phyloP scores from a whole-genome alignment of 2,329 filamentous ascomycete species.

The Myriosclerotinia scirpicola region DNA sequence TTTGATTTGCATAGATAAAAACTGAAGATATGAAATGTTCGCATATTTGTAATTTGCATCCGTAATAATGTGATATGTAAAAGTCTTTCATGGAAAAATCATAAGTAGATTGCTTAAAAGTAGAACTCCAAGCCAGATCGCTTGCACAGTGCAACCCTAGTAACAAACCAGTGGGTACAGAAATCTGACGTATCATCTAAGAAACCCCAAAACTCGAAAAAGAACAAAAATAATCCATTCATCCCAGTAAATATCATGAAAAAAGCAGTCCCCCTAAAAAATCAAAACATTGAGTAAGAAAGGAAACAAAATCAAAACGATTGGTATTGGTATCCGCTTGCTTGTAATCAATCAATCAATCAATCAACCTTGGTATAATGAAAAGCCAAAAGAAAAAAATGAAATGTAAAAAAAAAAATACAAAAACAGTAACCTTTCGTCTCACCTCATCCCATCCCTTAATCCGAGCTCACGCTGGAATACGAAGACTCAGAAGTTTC shows the following conservation, averaged over 20 bases:
- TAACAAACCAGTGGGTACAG: neutral
- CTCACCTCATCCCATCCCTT: constrained; percentile 21
- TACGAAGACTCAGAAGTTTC: constrained; percentile 18
- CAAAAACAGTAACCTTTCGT: constrained; percentile 4
- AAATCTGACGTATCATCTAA: neutral
- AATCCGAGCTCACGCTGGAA: constrained; percentile 23
- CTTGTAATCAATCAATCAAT: constrained; percentile 15
- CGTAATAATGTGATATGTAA: neutral
- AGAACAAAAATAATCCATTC: neutral
- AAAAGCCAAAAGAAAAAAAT: constrained; percentile 4
- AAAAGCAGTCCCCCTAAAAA: neutral
- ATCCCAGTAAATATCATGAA: neutral
- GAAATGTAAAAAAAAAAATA: neutral
- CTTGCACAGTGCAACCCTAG: constrained; percentile 8
- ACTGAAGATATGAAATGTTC: too few species aligned
- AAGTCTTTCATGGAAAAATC: neutral
- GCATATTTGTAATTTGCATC: neutral
- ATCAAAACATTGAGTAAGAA: neutral
- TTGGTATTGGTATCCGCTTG: constrained; percentile 23
- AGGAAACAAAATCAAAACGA: constrained; percentile 10
- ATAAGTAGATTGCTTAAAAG: constrained; percentile 10
- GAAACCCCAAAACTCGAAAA: neutral
- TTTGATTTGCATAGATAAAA: too few species aligned
- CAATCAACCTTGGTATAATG: constrained; percentile 13
- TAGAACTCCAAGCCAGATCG: constrained; percentile 8